Evolutionary conservation across 306 rosid genomes (phyloP), one percentile per base, ranked within the genome.

Genomic region (cucumber (Cucumis sativus)): DNA sequence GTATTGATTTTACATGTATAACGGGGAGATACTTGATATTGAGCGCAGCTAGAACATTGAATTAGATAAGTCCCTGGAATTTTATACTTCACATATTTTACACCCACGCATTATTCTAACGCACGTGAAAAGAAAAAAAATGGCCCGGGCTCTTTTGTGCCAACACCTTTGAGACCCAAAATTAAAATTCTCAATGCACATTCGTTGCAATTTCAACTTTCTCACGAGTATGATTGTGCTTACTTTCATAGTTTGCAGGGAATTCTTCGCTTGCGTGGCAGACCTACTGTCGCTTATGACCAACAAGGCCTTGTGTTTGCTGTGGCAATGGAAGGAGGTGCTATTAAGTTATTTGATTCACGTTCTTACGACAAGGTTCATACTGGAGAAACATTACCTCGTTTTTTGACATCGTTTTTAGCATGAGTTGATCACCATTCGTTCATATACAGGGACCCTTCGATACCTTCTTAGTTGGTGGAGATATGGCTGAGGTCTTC

Each of bases 301-400:
- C 98, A 95, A 80, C 98, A 95, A 84, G 98, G 98, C 80, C 91
- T 95, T 57, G 98, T 95, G 77, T 95, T 95, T 80, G 97, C 98
- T 39, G 98, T 95, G 77, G 98, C 98, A 79, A 95, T 95, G 98
- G 98, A 95, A 92, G 98, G 96, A 63, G 98, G 98, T 68, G 98
- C 98, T 64, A 92, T 95, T 78, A 95, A 92, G 82, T 80, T 95
- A 85, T 95, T 95, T 25, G 98, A 95, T 83, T 95, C 97, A 73
- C 98, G 97, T 52, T 95, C 97, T 9, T 92, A 90, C 76, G 98
- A 95, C 87, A 95, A 92, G 98, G 98, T 94, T 78, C 69, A 71
- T 78, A 63, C 79, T 84, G 49, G 62, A 47, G 52, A 66, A 79
- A 64, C 41, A 81, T 33, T 58, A 39, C 54, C 43, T 60, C 65